phyloP scores from a whole-genome alignment of 2,329 filamentous ascomycete species.

The Cadophora sp. region DNA sequence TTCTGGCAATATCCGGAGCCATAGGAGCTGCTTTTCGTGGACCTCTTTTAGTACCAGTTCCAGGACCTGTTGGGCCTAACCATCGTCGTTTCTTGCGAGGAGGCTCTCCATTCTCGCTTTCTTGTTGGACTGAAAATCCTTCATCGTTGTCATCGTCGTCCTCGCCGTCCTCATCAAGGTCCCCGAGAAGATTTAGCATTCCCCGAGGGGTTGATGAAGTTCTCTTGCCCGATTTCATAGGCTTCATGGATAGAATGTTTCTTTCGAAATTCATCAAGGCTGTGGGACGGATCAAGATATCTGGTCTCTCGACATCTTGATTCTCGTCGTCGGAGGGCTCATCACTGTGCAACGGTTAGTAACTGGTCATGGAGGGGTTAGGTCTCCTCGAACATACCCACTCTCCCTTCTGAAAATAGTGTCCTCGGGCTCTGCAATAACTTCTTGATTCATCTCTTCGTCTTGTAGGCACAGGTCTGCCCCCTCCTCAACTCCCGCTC shows the following conservation, averaged over 20 bases:
- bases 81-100: constrained; percentile 12
- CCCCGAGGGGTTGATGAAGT: neutral
- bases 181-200: neutral
- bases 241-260: neutral
- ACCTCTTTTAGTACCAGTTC: constrained; percentile 41
- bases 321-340: constrained; percentile 3
- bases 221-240: neutral
- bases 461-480: neutral
- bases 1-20: constrained; percentile 72
- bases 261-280: constrained; percentile 16
- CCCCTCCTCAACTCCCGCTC: neutral
- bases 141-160: constrained; percentile 15
- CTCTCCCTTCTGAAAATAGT: neutral
- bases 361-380: neutral
- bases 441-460: neutral
- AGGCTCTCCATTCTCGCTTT: neutral
- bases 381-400: neutral
- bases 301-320: constrained; percentile 8
- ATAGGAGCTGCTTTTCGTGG: constrained; percentile 68
- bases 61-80: constrained; percentile 4
- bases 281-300: constrained; percentile 11
- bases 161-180: neutral
- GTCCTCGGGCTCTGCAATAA: neutral
- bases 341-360: neutral
- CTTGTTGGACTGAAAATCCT: neutral